Evolutionary conservation across 768 basidiomycete genomes (phyloP).

Genomic region (Mycena capillaripes): DNA sequence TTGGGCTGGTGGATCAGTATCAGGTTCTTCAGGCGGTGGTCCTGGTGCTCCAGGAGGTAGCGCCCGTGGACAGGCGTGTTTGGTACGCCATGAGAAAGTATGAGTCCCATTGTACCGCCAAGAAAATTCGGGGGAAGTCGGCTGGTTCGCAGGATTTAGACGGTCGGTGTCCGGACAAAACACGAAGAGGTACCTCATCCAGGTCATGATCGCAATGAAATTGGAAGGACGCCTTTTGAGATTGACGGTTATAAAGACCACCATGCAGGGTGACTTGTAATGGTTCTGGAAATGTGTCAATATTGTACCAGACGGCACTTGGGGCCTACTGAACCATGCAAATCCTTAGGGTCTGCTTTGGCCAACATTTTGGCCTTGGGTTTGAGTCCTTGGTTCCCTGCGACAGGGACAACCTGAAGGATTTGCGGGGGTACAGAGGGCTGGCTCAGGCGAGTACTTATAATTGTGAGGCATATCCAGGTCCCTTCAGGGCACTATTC

Average conservation of each 20-base stretch:
- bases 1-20: slow-evolving; percentile 21
- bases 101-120: slow-evolving; percentile 32
- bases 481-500: slow-evolving; percentile 49
- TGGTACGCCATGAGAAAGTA: slow-evolving; percentile 26
- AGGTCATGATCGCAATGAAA: slow-evolving; percentile 46
- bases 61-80: slow-evolving; percentile 27
- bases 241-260: slow-evolving; percentile 41
- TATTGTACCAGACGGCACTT: no score
- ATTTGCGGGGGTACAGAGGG: slow-evolving; percentile 50
- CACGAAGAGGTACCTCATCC: slow-evolving; percentile 33
- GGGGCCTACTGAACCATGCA: slow-evolving; percentile 28
- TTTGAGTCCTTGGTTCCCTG: slow-evolving; percentile 28
- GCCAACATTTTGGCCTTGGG: slow-evolving; percentile 40
- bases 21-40: slow-evolving; percentile 16
- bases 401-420: slow-evolving; percentile 52
- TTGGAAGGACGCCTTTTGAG: slow-evolving; percentile 48
- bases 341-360: slow-evolving; percentile 32
- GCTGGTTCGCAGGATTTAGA: not conserved
- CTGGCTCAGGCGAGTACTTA: slow-evolving; percentile 48
- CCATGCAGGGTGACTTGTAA: slow-evolving; percentile 51
- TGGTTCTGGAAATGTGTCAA: slow-evolving; percentile 32
- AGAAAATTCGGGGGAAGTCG: slow-evolving; percentile 7
- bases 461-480: slow-evolving; percentile 47
- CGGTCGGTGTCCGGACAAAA: not conserved
- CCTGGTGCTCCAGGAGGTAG: slow-evolving; percentile 26